Evolutionary conservation across 1,284 basidiomycete genomes (phyloP), one percentile per base, ranked within the genome.

Genomic region (Takashimella koratensis): DNA sequence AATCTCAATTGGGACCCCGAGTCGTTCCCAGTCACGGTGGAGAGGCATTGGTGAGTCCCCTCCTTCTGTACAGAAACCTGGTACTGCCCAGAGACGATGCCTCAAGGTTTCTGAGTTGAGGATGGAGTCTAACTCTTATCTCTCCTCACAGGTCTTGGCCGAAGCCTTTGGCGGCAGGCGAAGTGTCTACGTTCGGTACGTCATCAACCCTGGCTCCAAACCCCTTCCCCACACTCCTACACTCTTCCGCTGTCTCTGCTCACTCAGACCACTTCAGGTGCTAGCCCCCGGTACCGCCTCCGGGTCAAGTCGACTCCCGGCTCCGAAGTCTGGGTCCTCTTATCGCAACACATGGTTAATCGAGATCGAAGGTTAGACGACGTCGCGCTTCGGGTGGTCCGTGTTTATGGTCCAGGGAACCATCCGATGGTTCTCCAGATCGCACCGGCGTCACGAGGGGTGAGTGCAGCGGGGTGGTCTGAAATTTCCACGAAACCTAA

Each of bases 1-100:
- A 91, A 92, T 70, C 71, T 90, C 39, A 97, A 88, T 67, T 97
- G 94, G 94, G 81, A 93, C 68, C 89, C 92, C 0, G 62, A 56
- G 0, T 76, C 83, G 5, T 87, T 89, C 70, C 67, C 78, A 1
- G 73, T 81, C 40, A 66, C 66, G 1, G 63, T 83, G 11, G 76
- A 67, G 2, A 83, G 88, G 53, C 90, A 95, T 58, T 86, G 86
- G 89, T 86, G 57, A 52, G 80, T 70, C 30, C 30, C 30, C 30
- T 36, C 30, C 30, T 16, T 36, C 30, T n/a, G n/a, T n/a, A n/a
- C n/a, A n/a, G n/a, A n/a, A n/a, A n/a, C n/a, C n/a, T n/a, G n/a
- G n/a, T n/a, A n/a, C n/a, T n/a, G n/a, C n/a, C n/a, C n/a, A n/a
- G n/a, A n/a, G n/a, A n/a, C n/a, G n/a, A n/a, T n/a, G n/a, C n/a